phyloP scores from a whole-genome alignment of 345 rosid species.

The Syzygium jambos region DNA sequence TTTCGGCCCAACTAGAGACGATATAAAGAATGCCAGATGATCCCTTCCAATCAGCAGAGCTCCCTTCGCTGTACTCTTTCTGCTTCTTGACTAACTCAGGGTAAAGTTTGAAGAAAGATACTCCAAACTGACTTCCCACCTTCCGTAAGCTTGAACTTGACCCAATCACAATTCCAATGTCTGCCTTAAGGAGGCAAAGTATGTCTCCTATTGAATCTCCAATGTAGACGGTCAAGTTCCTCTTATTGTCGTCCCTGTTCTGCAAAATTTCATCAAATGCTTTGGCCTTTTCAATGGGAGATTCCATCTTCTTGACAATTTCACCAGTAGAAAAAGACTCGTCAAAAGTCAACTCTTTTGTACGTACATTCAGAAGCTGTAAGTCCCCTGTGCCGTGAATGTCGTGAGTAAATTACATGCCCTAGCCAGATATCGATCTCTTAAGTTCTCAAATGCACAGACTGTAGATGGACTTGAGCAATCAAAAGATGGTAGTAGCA shows the following conservation, averaged over 20 bases:
- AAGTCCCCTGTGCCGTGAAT: constrained; percentile 15
- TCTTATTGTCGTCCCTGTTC: constrained; percentile 19
- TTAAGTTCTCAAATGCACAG: background rate
- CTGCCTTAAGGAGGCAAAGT: too few relatives aligned
- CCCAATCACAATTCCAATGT: constrained; percentile 79
- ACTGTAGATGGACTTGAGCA: background rate
- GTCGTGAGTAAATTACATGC: too few relatives aligned
- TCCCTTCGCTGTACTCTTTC: constrained; percentile 34
- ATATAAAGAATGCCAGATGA: constrained; percentile 70
- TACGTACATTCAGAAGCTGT: constrained; percentile 45
- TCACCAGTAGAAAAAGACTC: constrained; percentile 74
- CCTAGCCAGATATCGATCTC: too few relatives aligned
- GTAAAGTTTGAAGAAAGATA: constrained; percentile 70
- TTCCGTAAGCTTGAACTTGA: constrained; percentile 75
- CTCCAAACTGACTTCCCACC: constrained; percentile 70
- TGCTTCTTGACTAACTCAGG: constrained; percentile 68
- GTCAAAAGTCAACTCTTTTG: constrained; percentile 69
- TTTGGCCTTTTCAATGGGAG: constrained; percentile 66
- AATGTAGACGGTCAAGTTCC: constrained; percentile 5
- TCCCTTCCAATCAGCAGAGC: constrained; percentile 49
- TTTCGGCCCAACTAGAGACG: constrained; percentile 80
- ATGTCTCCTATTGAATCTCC: constrained; percentile 88
- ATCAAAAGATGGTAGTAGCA: background rate
- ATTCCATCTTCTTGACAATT: constrained; percentile 54
- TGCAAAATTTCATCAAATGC: constrained; percentile 42